Evolutionary conservation across 2,329 filamentous ascomycete genomes (phyloP), one percentile per base, ranked within the genome.

Genomic region (Phialophora tarda): DNA sequence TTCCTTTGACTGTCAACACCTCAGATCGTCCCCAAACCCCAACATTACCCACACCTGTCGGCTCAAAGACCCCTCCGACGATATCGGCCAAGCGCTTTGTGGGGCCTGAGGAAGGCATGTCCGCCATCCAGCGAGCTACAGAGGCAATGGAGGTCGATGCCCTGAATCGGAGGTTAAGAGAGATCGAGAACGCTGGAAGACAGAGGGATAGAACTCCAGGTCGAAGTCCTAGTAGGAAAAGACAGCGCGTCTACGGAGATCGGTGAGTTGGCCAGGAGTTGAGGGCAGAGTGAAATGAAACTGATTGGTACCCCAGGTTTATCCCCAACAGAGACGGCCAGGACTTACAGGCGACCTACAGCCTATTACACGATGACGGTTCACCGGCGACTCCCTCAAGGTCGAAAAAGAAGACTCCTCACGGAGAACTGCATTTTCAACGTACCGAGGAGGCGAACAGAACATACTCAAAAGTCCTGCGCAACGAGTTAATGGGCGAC

Each of bases 241-340:
- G 88, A 70, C 88, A 89, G 76, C 82, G 88, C 69, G 81, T 90
- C 21, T 89, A 90, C 74, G 87, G 86, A 59, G 84, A 86, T 70
- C 81, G 83, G 89, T 91, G 70, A 74, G 82, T 76, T 11, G 57
- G 23, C 21, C 11, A 57, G 32, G n/a, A 7, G 51, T 5, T n/a
- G 44, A 24, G 59, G 53, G 47, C 12, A 23, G n/a, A 21, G 28
- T 38, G n/a, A n/a, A n/a, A 7, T 24, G 30, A 47, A 14, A 64
- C 59, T 68, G 66, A 68, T 50, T 34, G 44, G 55, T 24, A 38
- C 65, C 26, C 34, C 76, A 96, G 95, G 74, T 99, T 99, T 77
- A 98, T 99, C 72, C 95, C 95, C 30, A 96, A 95, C 73, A 88
- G 95, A 50, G 90, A 93, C 71, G 95, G 94, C 5, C 93, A 97